Evolutionary conservation across 108 stramenopile species (phyloP).

Genomic region (Epithemia pelagica): DNA sequence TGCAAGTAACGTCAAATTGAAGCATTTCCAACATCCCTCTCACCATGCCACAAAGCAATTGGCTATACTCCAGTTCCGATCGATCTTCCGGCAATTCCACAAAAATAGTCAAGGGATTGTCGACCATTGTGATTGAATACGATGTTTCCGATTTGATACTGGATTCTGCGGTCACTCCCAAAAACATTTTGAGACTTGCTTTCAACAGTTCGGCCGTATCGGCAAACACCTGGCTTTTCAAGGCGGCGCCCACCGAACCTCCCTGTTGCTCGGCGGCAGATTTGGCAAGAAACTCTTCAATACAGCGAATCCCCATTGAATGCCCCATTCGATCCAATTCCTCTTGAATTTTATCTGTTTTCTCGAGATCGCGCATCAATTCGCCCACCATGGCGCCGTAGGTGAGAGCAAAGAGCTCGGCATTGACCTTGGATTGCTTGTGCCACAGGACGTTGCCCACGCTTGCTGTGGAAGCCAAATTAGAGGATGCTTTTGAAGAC

Average conservation of each 20-base stretch:
- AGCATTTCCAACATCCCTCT: constrained; percentile 93
- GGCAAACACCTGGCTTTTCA: constrained; percentile 42
- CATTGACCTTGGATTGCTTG: constrained; percentile 85
- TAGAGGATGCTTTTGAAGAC: neutral
- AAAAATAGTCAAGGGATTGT: constrained; percentile 91
- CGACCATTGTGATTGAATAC: constrained; percentile 74
- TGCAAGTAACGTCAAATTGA: constrained; percentile 75
- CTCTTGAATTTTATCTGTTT: constrained; percentile 39
- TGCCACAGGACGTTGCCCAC: constrained; percentile 54
- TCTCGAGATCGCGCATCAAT: constrained; percentile 82
- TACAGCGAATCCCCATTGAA: constrained; percentile 89
- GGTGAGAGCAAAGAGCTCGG: constrained; percentile 93
- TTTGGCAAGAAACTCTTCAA: constrained; percentile 97
- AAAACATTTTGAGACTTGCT: constrained; percentile 95
- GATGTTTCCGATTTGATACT: constrained; percentile 47
- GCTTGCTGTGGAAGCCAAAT: neutral
- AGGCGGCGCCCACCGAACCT: constrained; percentile 12
- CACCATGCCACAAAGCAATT: constrained; percentile 88
- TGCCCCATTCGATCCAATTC: constrained; percentile 93
- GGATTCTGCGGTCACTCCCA: constrained; percentile 84
- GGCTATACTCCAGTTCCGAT: constrained; percentile 70
- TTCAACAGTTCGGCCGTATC: constrained; percentile 91
- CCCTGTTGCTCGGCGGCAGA: constrained; percentile 27
- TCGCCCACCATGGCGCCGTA: constrained; percentile 94
- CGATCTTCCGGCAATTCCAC: constrained; percentile 81